phyloP scores from a whole-genome alignment of 805 yeast genomes.

The Yarrowia sp. region DNA sequence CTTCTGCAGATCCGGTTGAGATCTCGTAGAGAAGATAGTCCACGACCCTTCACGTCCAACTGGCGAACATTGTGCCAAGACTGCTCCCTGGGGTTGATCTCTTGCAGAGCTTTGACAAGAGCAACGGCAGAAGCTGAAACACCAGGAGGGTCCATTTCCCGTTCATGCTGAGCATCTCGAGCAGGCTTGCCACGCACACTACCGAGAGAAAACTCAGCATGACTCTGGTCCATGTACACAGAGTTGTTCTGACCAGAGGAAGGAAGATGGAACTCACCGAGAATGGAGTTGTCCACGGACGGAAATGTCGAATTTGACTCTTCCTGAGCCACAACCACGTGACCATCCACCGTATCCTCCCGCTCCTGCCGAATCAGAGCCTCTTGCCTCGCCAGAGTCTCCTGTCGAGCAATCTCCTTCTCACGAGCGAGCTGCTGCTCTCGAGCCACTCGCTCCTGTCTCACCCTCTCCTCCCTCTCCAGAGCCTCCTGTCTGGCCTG shows the following conservation, averaged over 20 bases:
- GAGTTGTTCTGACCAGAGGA: slow-evolving; percentile 10
- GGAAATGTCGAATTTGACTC: background rate
- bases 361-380: too few species aligned
- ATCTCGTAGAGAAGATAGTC: slow-evolving; percentile 44
- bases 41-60: slow-evolving; percentile 40
- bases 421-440: background rate
- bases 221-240: slow-evolving; percentile 23
- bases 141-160: slow-evolving; percentile 19
- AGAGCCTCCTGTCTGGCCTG: too few species aligned
- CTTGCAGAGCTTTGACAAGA: slow-evolving; percentile 47
- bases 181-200: background rate
- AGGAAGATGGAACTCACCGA: slow-evolving; percentile 11
- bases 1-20: slow-evolving; percentile 46
- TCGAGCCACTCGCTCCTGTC: too few species aligned
- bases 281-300: background rate
- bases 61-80: slow-evolving; percentile 45
- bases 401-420: too few species aligned
- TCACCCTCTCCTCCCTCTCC: too few species aligned
- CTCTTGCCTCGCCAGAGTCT: too few species aligned
- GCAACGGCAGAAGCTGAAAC: slow-evolving; percentile 29
- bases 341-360: too few species aligned
- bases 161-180: background rate
- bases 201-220: background rate
- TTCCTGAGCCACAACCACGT: too few species aligned
- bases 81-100: slow-evolving; percentile 39